A percentile compares a stretch with the other conserved stretches of the same genome.
These are phyloP conservation scores for Talaromyces stipitatus DNA, from an alignment of 495 filamentous ascomycete species.

Conservation along the genomic window DNA sequence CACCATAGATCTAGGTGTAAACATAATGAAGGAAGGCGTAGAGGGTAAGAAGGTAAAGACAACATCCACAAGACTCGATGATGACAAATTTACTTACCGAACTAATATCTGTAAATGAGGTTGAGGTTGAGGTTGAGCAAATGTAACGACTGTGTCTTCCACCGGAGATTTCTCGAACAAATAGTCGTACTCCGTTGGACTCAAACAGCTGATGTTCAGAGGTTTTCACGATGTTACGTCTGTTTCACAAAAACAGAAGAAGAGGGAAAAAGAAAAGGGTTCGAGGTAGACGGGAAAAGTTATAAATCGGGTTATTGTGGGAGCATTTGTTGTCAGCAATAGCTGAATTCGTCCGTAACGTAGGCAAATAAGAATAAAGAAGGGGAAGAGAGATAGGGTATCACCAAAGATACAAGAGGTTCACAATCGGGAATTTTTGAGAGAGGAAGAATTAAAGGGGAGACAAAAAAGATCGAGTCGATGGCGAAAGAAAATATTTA, in stretches of 20 bases:
- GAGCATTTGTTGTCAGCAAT: neutral
- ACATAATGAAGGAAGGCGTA: neutral
- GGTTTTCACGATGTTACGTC: constrained; percentile 6
- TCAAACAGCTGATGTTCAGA: neutral
- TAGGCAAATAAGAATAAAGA: neutral
- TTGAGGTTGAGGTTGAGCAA: constrained; percentile 2
- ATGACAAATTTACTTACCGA: neutral
- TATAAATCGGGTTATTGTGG: neutral
- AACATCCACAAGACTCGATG: neutral
- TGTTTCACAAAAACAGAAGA: constrained; percentile 8
- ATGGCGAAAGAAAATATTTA: neutral
- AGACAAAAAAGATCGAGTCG: neutral
- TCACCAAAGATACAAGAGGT: neutral
- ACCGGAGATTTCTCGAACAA: constrained; percentile 5
- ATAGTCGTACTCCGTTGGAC: neutral
- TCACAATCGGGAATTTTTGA: neutral
- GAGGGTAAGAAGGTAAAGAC: neutral
- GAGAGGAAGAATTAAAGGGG: neutral
- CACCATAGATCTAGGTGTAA: neutral
- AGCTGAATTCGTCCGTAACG: neutral
- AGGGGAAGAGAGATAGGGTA: neutral
- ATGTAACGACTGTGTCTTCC: neutral
- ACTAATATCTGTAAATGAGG: neutral
- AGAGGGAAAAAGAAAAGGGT: neutral
- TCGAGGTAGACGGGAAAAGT: neutral